phyloP scores from a whole-genome alignment of 768 basidiomycete species.

The Rossbeevera mucosa region DNA sequence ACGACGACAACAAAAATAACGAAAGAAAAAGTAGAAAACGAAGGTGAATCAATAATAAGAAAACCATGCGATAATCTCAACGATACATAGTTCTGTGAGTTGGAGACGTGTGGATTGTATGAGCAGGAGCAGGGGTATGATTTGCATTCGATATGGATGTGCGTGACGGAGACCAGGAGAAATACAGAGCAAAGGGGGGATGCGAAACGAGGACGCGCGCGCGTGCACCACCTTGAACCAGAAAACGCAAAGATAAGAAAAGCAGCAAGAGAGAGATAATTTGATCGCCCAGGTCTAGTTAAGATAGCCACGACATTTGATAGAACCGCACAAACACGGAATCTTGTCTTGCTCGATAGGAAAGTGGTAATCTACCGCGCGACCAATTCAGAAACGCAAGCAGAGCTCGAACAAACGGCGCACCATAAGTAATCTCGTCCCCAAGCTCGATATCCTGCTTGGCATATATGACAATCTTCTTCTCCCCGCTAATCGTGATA shows the following conservation, averaged over 20 bases:
- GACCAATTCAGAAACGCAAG: background rate
- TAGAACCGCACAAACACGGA: slow-evolving; percentile 85
- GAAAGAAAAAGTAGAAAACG: background rate
- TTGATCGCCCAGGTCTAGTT: slow-evolving; percentile 54
- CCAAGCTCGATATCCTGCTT: slow-evolving; percentile 94
- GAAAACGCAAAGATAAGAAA: background rate
- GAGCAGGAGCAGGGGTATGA: slow-evolving; percentile 18
- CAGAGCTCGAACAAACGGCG: slow-evolving; percentile 23
- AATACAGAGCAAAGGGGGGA: background rate
- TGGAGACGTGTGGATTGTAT: slow-evolving; percentile 4
- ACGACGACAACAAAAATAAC: background rate
- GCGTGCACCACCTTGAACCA: background rate
- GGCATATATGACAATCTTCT: slow-evolving; percentile 99
- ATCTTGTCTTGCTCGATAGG: slow-evolving; percentile 98
- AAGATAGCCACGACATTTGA: slow-evolving; percentile 91
- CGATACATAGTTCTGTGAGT: slow-evolving; percentile 31
- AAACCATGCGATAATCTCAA: slow-evolving; percentile 24
- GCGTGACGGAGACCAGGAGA: slow-evolving; percentile 6
- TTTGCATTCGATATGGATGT: slow-evolving; percentile 10
- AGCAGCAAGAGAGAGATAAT: background rate
- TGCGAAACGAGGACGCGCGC: background rate
- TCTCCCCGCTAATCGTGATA: slow-evolving; percentile 85
- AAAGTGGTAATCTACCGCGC: slow-evolving; percentile 86
- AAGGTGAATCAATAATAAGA: background rate
- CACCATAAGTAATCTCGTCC: slow-evolving; percentile 96